Evolutionary conservation across 176 grass and related monocot genomes (phyloP).

Genomic region (Echinochloa phyllopogon): DNA sequence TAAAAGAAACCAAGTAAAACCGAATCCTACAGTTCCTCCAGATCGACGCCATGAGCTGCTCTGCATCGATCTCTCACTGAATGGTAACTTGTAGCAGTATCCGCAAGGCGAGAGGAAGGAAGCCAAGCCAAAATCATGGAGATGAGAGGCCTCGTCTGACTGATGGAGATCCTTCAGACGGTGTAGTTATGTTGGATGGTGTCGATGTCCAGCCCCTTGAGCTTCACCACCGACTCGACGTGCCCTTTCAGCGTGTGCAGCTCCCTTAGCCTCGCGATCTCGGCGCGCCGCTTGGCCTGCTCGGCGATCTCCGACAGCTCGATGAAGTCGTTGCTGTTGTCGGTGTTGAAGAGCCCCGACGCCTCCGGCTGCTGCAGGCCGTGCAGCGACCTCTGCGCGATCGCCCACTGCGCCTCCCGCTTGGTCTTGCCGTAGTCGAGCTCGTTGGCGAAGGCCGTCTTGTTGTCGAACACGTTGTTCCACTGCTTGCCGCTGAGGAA

Average conservation of each 20-base stretch:
- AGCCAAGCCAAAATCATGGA: not conserved
- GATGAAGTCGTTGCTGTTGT: conserved; percentile 60
- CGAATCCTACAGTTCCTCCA: not conserved
- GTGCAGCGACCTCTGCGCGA: conserved; percentile 65
- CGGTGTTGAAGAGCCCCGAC: conserved; percentile 28
- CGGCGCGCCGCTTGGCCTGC: conserved; percentile 78
- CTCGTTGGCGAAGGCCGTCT: conserved; percentile 77
- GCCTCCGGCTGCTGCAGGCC: conserved; percentile 57
- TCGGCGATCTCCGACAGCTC: conserved; percentile 83
- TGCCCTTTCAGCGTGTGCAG: conserved; percentile 67
- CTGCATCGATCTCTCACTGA: conserved; percentile 9
- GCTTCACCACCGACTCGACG: conserved; percentile 67
- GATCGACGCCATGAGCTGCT: not conserved
- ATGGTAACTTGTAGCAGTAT: not conserved
- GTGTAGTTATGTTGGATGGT: conserved; percentile 61
- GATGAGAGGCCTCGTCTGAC: not conserved
- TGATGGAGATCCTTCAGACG: conserved; percentile 21
- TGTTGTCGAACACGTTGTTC: conserved; percentile 65
- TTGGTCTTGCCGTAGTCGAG: conserved; percentile 73
- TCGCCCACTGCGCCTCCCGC: conserved; percentile 79
- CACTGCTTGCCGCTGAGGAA: conserved; percentile 68
- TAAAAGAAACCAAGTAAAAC: not conserved
- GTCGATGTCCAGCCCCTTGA: conserved; percentile 59
- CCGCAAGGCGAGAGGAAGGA: not conserved
- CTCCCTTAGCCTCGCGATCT: conserved; percentile 72